Evolutionary conservation across 208 protist genomes (phyloP).

Genomic region (Herpetomonas samuelpessoai): DNA sequence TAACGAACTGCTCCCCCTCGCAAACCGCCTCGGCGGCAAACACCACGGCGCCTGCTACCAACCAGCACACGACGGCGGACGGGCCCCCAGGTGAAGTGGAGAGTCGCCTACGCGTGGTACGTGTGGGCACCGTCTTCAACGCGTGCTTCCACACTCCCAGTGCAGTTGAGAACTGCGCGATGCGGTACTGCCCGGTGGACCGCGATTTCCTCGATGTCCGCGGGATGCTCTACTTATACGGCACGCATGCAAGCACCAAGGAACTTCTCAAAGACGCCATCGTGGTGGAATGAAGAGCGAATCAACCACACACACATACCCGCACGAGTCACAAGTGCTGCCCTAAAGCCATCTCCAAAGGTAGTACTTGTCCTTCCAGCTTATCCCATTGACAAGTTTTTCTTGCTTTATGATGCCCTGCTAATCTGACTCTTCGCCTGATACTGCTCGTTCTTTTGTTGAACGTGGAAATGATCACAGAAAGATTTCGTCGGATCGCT

Average conservation of each 20-base stretch:
- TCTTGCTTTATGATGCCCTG: too few relatives aligned
- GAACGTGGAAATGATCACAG: too few relatives aligned
- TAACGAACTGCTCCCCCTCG: too few relatives aligned
- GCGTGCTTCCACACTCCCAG: background rate
- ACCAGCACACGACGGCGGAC: background rate
- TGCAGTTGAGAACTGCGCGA: background rate
- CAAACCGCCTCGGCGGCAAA: background rate
- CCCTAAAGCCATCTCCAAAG: too few relatives aligned
- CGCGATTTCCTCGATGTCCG: background rate
- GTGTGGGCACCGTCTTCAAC: background rate
- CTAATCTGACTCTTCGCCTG: too few relatives aligned
- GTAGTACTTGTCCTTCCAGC: too few relatives aligned
- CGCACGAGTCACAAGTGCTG: too few relatives aligned
- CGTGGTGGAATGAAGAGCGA: slow-evolving; percentile 1
- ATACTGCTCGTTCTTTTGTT: too few relatives aligned
- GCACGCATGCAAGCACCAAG: background rate
- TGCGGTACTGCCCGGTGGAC: background rate
- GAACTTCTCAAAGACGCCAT: slow-evolving; percentile 5
- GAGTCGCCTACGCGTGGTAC: background rate
- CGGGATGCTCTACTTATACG: slow-evolving; percentile 12
- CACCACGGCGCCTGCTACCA: too few relatives aligned
- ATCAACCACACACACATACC: slow-evolving; percentile 1
- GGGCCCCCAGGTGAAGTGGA: background rate
- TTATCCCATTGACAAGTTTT: too few relatives aligned
- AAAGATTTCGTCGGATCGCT: too few relatives aligned